A percentile compares a stretch with the other conserved stretches of the same genome.
phyloP scores from a whole-genome alignment of 371 early-diverging fungal genomes.

The Rozella allomycis region DNA sequence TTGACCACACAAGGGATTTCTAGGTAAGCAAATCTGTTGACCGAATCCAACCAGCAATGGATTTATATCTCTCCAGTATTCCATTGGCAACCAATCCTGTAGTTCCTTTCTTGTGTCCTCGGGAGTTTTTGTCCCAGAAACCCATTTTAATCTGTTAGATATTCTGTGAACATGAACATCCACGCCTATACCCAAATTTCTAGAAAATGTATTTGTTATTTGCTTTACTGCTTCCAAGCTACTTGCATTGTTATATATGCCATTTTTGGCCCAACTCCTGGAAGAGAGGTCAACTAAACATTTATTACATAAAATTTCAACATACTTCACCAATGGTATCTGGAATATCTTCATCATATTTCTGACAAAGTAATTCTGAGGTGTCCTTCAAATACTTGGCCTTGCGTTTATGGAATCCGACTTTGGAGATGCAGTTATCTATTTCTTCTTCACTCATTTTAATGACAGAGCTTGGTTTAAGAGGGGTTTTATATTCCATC shows the following conservation, averaged over 20 bases:
- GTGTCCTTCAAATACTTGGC: constrained; percentile 50
- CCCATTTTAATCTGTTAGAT: constrained; percentile 71
- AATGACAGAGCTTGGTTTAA: constrained; percentile 11
- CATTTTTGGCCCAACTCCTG: constrained; percentile 98
- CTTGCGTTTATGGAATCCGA: constrained; percentile 82
- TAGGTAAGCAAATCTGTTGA: constrained; percentile 60
- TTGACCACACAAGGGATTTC: constrained; percentile 49
- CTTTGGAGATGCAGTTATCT: constrained; percentile 47
- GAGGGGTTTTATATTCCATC: constrained; percentile 15
- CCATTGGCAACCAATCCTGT: constrained; percentile 48
- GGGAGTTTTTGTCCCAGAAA: constrained; percentile 29
- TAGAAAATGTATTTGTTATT: constrained; percentile 7
- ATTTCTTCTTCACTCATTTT: constrained; percentile 21
- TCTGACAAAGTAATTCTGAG: constrained; percentile 42
- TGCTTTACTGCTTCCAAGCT: constrained; percentile 54
- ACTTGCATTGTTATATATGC: constrained; percentile 57
- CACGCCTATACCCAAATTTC: constrained; percentile 84
- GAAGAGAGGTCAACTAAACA: no score
- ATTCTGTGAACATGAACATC: constrained; percentile 96
- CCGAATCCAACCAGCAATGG: constrained; percentile 86
- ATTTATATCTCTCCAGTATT: constrained; percentile 77
- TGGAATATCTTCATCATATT: constrained; percentile 67
- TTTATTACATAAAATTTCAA: no score
- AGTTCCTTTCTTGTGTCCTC: constrained; percentile 51
- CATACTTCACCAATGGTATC: constrained; percentile 48